Conservation (phyloP, 345 rosid genomes). For the Cardamine resedifolia region DNA sequence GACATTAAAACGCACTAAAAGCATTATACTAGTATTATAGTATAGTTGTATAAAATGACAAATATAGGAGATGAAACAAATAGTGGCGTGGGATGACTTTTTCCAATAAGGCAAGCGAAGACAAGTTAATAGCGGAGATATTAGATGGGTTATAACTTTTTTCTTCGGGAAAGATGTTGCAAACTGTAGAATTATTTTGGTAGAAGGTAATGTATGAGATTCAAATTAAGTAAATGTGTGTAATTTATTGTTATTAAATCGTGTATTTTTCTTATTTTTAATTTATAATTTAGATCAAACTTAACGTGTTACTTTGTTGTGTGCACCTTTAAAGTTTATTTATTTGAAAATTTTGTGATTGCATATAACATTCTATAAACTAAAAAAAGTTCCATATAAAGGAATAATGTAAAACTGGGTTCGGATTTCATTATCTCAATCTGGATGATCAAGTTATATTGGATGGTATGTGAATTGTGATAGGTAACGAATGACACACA, state of each 20-base stretch:
- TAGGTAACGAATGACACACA: no score
- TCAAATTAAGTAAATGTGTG: background rate
- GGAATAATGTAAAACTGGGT: no score
- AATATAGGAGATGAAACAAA: background rate
- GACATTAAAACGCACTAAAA: slow-evolving; percentile 10
- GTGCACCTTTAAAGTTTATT: background rate
- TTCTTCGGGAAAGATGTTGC: background rate
- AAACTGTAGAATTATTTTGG: background rate
- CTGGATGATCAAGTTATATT: no score
- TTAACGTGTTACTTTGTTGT: no score
- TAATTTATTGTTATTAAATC: no score
- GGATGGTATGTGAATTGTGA: no score
- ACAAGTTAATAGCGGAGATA: background rate
- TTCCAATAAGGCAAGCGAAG: slow-evolving; percentile 24
- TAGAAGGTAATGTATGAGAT: background rate
- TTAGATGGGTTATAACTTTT: background rate
- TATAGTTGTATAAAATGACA: background rate
- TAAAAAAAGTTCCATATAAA: no score
- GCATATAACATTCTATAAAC: no score
- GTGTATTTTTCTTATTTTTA: no score
- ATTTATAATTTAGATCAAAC: no score
- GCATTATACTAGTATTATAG: background rate
- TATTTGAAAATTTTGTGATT: no score
- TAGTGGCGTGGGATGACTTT: slow-evolving; percentile 27
- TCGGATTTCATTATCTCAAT: no score